Conservation (phyloP, 148 eudicot genomes). For the Persicaria tinctoria region DNA sequence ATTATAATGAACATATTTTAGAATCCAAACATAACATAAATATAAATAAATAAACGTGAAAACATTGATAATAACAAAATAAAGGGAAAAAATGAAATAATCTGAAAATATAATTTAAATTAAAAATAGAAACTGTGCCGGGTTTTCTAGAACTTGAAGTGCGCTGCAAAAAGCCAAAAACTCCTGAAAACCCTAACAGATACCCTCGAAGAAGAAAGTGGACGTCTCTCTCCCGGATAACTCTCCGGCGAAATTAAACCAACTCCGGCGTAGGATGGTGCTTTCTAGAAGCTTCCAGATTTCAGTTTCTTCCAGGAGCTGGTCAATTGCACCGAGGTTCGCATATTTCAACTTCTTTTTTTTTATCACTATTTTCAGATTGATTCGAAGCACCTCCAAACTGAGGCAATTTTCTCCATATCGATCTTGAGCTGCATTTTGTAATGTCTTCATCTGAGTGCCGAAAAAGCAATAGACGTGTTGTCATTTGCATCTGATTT, state of each 20-base stretch:
- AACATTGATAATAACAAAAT: too few relatives aligned
- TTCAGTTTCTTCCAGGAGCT: neutral
- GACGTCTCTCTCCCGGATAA: neutral
- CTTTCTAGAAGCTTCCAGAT: neutral
- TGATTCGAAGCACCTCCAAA: neutral
- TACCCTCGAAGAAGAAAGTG: neutral
- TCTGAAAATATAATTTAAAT: too few relatives aligned
- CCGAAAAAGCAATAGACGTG: neutral
- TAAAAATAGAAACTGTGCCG: too few relatives aligned
- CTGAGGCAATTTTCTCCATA: neutral
- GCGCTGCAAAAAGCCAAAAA: too few relatives aligned
- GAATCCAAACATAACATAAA: too few relatives aligned
- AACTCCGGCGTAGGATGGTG: neutral
- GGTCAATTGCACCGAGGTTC: constrained; percentile 5
- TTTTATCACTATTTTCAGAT: neutral
- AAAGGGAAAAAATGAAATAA: too few relatives aligned
- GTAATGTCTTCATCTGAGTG: neutral
- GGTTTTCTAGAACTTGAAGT: too few relatives aligned
- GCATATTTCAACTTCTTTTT: neutral
- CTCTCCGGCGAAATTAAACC: neutral
- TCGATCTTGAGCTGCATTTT: neutral
- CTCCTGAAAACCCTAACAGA: constrained; percentile 3
- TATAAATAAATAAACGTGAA: too few relatives aligned
- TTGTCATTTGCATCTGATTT: neutral
- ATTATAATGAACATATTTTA: too few relatives aligned